Evolutionary conservation across 176 grass and related monocot species (phyloP), one percentile per base, ranked within the genome.

Genomic region (Musa troglodytarum): DNA sequence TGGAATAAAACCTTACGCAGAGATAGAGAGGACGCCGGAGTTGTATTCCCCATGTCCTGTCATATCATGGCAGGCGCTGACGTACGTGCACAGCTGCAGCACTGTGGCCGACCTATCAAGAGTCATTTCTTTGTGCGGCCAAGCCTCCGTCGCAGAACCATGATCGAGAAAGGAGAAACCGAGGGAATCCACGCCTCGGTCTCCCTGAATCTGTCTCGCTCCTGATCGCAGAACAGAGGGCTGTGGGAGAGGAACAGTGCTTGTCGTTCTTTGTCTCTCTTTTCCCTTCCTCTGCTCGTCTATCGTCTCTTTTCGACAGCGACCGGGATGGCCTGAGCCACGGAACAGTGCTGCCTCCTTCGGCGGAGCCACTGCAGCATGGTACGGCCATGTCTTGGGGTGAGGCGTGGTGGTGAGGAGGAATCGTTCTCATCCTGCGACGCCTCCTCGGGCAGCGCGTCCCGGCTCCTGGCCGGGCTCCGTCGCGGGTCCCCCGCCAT

Each of bases 121-220:
- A 43, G 34, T 49, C 68, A 70, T 52, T 11, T 49, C 17, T 70
- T 49, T 20, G 68, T 70, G 34, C 68, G 19, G 5, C 68, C 20
- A 2, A 70, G 68, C 49, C 52, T 70, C 68, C 68, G 51, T 70
- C n/a, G 21, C 68, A 50, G 68, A 70, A 24, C 68, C 43, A 70
- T 70, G 68, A 20, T 15, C 68, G 9, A n/a, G 34, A 70, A 70
- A 70, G 50, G 43, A 50, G 43, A 0, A 43, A 49, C 43, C 10
- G 43, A 70, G 68, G 68, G 68, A 70, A 51, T 70, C 68, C 50
- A 51, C 51, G 34, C 68, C 50, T 70, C 43, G 49, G 68, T 70
- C 68, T 24, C 68, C 29, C 43, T 11, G 7, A 2, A 29, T 0
- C 16, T 34, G 8, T 24, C 19, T 43, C 50, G 9, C 43, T 19